phyloP scores from a whole-genome alignment of 805 yeast species.

The Zygoascus bituminiphila region DNA sequence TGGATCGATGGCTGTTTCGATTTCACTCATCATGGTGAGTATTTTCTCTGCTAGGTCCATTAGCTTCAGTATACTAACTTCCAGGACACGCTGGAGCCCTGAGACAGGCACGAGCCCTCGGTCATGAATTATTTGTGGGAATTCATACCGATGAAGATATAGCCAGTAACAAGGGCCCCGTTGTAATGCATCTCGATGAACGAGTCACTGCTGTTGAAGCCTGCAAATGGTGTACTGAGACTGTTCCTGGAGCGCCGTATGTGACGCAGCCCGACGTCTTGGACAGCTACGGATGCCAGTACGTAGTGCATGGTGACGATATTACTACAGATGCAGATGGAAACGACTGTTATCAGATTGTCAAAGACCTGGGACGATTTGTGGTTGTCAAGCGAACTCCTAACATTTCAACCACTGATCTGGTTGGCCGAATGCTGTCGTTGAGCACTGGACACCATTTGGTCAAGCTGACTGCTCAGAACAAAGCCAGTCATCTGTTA shows the following conservation, averaged over 20 bases:
- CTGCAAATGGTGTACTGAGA: conserved; percentile 77
- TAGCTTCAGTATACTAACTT: not conserved
- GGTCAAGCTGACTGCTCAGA: conserved; percentile 17
- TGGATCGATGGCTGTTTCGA: conserved; percentile 99
- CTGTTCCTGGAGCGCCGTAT: conserved; percentile 78
- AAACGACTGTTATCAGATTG: conserved; percentile 78
- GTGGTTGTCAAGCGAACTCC: conserved; percentile 90
- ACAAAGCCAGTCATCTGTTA: conserved; percentile 23
- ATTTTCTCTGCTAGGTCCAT: too few species aligned
- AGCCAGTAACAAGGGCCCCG: conserved; percentile 76
- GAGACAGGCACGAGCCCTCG: conserved; percentile 82
- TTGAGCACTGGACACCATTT: conserved; percentile 50
- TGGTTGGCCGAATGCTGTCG: conserved; percentile 79
- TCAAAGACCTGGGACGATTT: conserved; percentile 79
- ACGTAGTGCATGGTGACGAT: conserved; percentile 98
- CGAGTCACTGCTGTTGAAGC: conserved; percentile 79
- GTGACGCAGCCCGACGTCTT: conserved; percentile 80
- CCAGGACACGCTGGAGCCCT: conserved; percentile 87
- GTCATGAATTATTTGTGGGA: conserved; percentile 71
- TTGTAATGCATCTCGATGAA: conserved; percentile 80
- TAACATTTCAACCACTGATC: conserved; percentile 89
- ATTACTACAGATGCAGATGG: conserved; percentile 96
- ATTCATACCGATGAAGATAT: conserved; percentile 91
- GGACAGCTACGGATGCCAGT: conserved; percentile 67
- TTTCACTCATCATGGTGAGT: conserved; percentile 87